Evolutionary conservation across 2,329 filamentous ascomycete species (phyloP).

Genomic region (Fusarium liriodendri): DNA sequence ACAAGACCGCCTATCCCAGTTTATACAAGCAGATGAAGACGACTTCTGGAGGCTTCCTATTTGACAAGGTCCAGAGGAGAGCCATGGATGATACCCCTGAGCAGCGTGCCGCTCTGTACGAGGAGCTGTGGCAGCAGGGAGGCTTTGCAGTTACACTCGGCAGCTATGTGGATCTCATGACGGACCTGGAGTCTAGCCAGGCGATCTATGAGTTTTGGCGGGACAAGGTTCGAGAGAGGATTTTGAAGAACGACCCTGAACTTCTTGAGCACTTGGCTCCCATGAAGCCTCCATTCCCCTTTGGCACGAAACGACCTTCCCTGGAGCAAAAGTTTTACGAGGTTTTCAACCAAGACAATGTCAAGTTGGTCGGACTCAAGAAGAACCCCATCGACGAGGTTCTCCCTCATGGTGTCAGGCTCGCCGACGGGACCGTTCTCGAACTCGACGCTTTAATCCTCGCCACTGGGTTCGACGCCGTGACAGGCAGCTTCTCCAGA

Average conservation of each 20-base stretch:
- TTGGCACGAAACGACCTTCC: constrained; percentile 16
- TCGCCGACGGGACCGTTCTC: neutral
- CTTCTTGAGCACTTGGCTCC: constrained; percentile 13
- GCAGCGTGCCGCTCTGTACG: constrained; percentile 6
- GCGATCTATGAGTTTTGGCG: constrained; percentile 16
- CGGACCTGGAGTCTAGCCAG: constrained; percentile 6
- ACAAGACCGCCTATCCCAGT: neutral
- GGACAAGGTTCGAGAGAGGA: constrained; percentile 12
- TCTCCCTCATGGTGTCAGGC: neutral
- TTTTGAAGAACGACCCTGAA: constrained; percentile 1
- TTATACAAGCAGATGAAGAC: constrained; percentile 6
- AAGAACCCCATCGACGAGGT: constrained; percentile 14
- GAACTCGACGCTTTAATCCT: constrained; percentile 15
- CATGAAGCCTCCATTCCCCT: neutral
- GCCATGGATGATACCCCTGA: constrained; percentile 8
- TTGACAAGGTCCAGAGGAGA: neutral
- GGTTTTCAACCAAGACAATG: constrained; percentile 27
- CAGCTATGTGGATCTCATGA: constrained; percentile 18
- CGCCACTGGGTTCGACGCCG: constrained; percentile 30
- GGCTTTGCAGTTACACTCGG: constrained; percentile 8
- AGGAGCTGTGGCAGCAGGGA: constrained; percentile 13
- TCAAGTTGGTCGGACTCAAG: constrained; percentile 13
- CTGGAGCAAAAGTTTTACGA: constrained; percentile 23
- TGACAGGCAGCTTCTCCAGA: constrained; percentile 14
- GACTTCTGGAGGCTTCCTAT: constrained; percentile 3